Percentiles rank a stretch among this genome's conserved stretches.
These are phyloP conservation scores for Neocucurbitaria cava DNA, from an alignment of 2,329 filamentous ascomycete species.

Conservation along the genomic window DNA sequence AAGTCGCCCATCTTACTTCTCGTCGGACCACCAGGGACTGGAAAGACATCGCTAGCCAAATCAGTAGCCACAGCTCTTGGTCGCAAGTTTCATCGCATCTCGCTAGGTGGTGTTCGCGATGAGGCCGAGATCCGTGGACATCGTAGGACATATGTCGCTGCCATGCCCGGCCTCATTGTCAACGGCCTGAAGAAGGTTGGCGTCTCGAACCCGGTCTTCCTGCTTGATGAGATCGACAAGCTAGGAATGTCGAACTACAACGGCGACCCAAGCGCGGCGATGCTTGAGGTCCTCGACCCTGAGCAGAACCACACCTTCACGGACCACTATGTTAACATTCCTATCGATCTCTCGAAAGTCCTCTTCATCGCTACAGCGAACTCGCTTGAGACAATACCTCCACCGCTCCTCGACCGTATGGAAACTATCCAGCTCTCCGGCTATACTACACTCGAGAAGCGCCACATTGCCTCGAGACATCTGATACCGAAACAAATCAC, in stretches of 20 bases:
- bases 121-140: slow-evolving; percentile 97
- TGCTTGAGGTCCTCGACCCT: slow-evolving; percentile 96
- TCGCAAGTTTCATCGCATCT: slow-evolving; percentile 96
- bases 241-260: slow-evolving; percentile 89
- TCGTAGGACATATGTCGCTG: slow-evolving; percentile 92
- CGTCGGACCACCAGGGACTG: slow-evolving; percentile 90
- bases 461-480: slow-evolving; percentile 90
- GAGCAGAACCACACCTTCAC: slow-evolving; percentile 96
- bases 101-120: slow-evolving; percentile 91
- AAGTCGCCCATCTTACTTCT: slow-evolving; percentile 95
- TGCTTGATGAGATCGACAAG: slow-evolving; percentile 98
- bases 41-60: slow-evolving; percentile 93
- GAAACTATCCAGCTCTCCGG: slow-evolving; percentile 92
- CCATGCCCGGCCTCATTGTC: slow-evolving; percentile 97
- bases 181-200: slow-evolving; percentile 94
- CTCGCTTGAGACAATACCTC: slow-evolving; percentile 89
- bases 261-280: slow-evolving; percentile 93
- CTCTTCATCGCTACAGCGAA: slow-evolving; percentile 98
- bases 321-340: slow-evolving; percentile 95
- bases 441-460: slow-evolving; percentile 96
- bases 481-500: slow-evolving; percentile 96
- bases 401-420: slow-evolving; percentile 95
- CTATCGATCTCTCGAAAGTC: slow-evolving; percentile 94
- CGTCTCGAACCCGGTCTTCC: slow-evolving; percentile 91
- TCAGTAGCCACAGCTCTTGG: slow-evolving; percentile 92